Percentiles rank a stretch among this genome's conserved stretches.
Evolutionary conservation across 1,284 basidiomycete genomes (phyloP).

Genomic region (Leucoagaricus sp.): DNA sequence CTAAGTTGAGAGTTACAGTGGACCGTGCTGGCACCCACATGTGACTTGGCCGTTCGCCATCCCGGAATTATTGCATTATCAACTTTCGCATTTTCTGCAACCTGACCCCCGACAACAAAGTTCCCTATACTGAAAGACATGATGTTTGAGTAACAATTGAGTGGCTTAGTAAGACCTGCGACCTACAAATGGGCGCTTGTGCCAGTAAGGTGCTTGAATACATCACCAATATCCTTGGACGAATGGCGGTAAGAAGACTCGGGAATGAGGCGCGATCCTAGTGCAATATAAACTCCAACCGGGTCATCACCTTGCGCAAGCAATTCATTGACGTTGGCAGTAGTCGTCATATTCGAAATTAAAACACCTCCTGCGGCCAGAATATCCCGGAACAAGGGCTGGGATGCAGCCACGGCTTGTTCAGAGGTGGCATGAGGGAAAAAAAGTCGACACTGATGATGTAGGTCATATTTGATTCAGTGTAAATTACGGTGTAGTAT

Average conservation of each 20-base stretch:
- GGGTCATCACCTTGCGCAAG: slow-evolving; percentile 9
- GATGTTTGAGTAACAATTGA: background rate
- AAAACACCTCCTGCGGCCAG: background rate
- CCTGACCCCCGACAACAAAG: slow-evolving; percentile 28
- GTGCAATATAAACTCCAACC: slow-evolving; percentile 9
- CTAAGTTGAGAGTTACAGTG: background rate
- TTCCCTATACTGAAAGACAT: slow-evolving; percentile 16
- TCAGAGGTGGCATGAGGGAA: slow-evolving; percentile 16
- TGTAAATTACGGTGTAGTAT: slow-evolving; percentile 1
- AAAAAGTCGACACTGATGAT: slow-evolving; percentile 20
- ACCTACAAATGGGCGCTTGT: slow-evolving; percentile 17
- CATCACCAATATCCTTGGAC: slow-evolving; percentile 21
- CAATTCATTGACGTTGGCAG: slow-evolving; percentile 17
- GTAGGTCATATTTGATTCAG: background rate
- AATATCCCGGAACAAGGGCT: slow-evolving; percentile 12
- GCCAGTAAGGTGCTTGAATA: slow-evolving; percentile 28
- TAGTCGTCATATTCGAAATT: background rate
- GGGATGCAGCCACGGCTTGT: slow-evolving; percentile 14
- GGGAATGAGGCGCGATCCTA: slow-evolving; percentile 20
- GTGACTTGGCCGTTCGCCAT: slow-evolving; percentile 35
- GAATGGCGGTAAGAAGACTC: slow-evolving; percentile 16
- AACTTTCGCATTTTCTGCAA: slow-evolving; percentile 30
- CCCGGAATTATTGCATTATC: slow-evolving; percentile 29
- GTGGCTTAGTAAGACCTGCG: background rate
- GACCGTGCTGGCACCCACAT: slow-evolving; percentile 22